Percentiles rank a stretch among this genome's conserved stretches.
These are phyloP conservation scores for Udeniomyces megalosporus DNA, from an alignment of 768 basidiomycete genomes.

Conservation along the genomic window DNA sequence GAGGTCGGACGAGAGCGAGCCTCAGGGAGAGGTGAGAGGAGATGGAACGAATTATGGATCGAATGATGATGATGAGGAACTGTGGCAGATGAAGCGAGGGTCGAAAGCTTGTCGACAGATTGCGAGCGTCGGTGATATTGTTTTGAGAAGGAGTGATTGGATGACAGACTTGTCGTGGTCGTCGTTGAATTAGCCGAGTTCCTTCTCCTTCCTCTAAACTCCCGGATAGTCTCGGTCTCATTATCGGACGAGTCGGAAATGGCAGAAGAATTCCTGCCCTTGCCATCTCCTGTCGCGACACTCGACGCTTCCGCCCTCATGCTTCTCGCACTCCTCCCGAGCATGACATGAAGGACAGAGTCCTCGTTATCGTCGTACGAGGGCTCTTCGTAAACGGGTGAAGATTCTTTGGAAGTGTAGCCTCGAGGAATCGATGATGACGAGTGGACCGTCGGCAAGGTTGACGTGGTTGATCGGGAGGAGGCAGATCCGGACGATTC, in stretches of 20 bases:
- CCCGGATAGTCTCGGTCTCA: slow-evolving; percentile 2
- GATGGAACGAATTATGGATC: neutral
- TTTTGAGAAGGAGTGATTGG: neutral
- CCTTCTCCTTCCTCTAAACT: neutral
- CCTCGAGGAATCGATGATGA: neutral
- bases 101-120: neutral
- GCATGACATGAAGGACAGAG: neutral
- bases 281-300: neutral
- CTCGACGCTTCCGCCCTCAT: no score
- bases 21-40: slow-evolving; percentile 9
- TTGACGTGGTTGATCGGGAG: neutral
- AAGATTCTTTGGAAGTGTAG: neutral
- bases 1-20: neutral
- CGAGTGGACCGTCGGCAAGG: neutral
- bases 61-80: neutral
- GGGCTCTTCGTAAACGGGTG: neutral
- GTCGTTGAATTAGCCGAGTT: neutral
- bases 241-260: neutral
- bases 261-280: neutral
- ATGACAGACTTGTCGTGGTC: neutral
- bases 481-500: neutral
- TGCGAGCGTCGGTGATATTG: slow-evolving; percentile 1
- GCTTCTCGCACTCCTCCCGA: neutral
- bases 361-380: neutral
- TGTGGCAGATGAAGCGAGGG: neutral